Evolutionary conservation across 1,284 basidiomycete species (phyloP).

Genomic region (Sparassis latifolia): DNA sequence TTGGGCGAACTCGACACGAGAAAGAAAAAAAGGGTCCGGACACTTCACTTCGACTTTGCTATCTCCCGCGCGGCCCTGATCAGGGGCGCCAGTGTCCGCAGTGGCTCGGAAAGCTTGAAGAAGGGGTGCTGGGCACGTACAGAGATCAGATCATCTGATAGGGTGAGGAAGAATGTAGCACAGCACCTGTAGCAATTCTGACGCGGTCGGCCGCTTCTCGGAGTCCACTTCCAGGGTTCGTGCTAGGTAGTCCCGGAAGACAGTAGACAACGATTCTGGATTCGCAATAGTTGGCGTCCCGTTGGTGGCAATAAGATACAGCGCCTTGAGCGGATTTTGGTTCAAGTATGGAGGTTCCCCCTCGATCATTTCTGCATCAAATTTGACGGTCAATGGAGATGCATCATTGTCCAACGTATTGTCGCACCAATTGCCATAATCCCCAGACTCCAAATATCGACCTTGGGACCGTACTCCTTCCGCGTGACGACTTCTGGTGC

Average conservation of each 20-base stretch:
- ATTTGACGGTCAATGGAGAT: neutral
- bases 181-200: slow-evolving; percentile 68
- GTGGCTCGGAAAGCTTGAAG: slow-evolving; percentile 82
- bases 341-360: slow-evolving; percentile 98
- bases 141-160: too few relatives aligned
- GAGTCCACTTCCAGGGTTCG: slow-evolving; percentile 93
- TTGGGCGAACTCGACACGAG: neutral
- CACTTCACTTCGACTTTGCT: slow-evolving; percentile 52
- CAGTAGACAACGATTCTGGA: slow-evolving; percentile 80
- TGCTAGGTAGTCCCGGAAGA: slow-evolving; percentile 90
- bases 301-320: slow-evolving; percentile 97
- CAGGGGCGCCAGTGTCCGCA: slow-evolving; percentile 81
- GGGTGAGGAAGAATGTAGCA: too few relatives aligned
- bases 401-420: neutral
- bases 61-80: slow-evolving; percentile 92
- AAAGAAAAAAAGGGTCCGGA: neutral
- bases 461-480: slow-evolving; percentile 98
- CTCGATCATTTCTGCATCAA: slow-evolving; percentile 73
- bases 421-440: slow-evolving; percentile 94
- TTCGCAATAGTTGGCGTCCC: slow-evolving; percentile 97
- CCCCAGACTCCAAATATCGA: slow-evolving; percentile 97
- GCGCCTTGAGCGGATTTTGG: slow-evolving; percentile 91
- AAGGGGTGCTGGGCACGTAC: slow-evolving; percentile 64
- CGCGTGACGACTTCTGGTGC: slow-evolving; percentile 97
- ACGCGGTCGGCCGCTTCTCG: slow-evolving; percentile 87